These are phyloP conservation scores for Delphinella strobiligena DNA, from an alignment of 2,329 filamentous ascomycete species.

Conservation along the genomic window DNA sequence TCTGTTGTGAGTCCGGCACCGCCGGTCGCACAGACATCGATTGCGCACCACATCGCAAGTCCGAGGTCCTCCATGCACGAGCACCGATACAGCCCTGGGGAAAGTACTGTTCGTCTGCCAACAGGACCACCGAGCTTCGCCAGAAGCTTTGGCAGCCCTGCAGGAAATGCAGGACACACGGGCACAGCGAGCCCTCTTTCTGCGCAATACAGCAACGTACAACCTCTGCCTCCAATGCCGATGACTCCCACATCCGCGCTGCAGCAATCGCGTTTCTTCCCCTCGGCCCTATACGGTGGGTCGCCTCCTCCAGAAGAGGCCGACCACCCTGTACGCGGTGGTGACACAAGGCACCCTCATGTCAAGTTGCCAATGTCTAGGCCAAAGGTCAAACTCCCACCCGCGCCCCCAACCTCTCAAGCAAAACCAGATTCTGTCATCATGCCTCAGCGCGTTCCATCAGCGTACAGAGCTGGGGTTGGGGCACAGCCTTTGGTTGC, in stretches of 20 bases:
- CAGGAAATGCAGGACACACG: conserved; percentile 9
- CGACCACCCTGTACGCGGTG: conserved; percentile 61
- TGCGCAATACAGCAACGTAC: conserved; percentile 13
- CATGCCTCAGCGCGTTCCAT: conserved; percentile 28
- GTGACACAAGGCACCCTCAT: conserved; percentile 51
- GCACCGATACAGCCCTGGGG: conserved; percentile 10
- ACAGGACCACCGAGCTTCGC: conserved; percentile 6
- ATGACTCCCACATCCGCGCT: conserved; percentile 1
- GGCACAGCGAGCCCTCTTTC: conserved; percentile 10
- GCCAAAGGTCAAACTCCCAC: conserved; percentile 73
- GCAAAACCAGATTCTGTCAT: conserved; percentile 27
- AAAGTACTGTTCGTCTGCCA: conserved; percentile 22
- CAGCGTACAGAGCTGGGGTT: conserved; percentile 23
- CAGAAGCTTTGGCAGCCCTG: background rate
- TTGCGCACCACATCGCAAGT: conserved; percentile 17
- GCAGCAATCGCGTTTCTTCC: conserved; percentile 25
- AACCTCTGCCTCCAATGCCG: conserved; percentile 3
- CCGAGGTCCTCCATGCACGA: conserved; percentile 14
- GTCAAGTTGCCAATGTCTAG: conserved; percentile 58
- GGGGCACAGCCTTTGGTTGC: conserved; percentile 32
- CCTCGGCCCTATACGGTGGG: conserved; percentile 30
- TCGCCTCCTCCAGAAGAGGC: conserved; percentile 61
- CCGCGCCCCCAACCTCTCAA: conserved; percentile 32
- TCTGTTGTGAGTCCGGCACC: conserved; percentile 18
- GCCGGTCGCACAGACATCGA: conserved; percentile 19